Base-by-base conservation (phyloP, 352 stramenopile species). In the Blastocystis sp. region DNA sequence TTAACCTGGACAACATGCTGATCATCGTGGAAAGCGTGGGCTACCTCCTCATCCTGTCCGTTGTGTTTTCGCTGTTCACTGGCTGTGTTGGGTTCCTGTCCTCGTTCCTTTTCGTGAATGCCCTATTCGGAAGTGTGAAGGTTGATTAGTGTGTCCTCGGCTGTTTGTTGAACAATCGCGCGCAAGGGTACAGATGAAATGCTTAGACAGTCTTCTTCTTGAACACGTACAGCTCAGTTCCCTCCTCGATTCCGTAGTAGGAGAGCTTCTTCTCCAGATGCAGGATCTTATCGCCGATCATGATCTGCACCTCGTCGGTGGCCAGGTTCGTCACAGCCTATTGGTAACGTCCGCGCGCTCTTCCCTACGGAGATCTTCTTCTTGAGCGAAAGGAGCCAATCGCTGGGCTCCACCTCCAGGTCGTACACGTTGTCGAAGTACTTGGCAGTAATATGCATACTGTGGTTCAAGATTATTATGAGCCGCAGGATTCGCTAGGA, bases 41-140 rank as follows among this genome's bases (percentile, higher is more conserved):
- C 34, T 88, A 88, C 76, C 57, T 88, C 10, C 68, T 92, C 10
- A 97, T 98, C 89, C 97, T 99, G 89, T 98, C 94, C 0, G 92
- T 97, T 34, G 94, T 94, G n/a, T 95, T 99, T 79, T 93, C 93
- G 65, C 91, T 99, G 70, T 91, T 99, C 77, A 98, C 95, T 43
- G 97, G 97, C 69, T 93, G 93, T 3, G 94, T 99, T 63, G 96
- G 97, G 70, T 97, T 99, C 88, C 91, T 97, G 21, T 92, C 96
- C n/a, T 98, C 94, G 89, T 95, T 99, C 70, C 98, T 94, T 92
- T 99, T 99, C 92, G 97, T 95, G 68, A 93, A 94, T 89, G 98
- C 95, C 90, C 98, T 99, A 91, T 99, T 98, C 90, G 93, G 94
- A 38, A 95, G 94, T 45, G 95, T 98, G 91, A 98, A 98, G 92